Base-by-base conservation (phyloP, 148 eudicot genomes). In the Rhododendron ferrugineum region DNA sequence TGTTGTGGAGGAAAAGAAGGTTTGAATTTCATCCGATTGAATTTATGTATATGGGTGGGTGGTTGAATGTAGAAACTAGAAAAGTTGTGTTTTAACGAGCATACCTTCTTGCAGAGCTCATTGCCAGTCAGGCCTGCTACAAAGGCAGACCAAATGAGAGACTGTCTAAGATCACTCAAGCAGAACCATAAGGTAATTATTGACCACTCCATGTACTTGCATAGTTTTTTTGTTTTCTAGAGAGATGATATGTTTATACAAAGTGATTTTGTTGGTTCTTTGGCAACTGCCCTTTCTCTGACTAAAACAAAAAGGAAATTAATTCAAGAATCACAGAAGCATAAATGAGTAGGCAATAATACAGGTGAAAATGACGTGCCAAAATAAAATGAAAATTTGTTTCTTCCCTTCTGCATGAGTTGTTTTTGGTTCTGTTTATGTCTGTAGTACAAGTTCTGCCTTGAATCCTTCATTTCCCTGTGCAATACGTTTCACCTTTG, bases 141-240 rank as follows among this genome's bases (percentile, higher is more conserved):
- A 80, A 94, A 95, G 90, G 93, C 94, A 85, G 99, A 97, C 84
- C 94, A 89, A 84, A 97, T 97, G 99, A 95, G 99, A 87, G 99
- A 97, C 90, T 95, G 95, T 83, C 91, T 97, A 18, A 89, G 99
- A 83, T 92, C 94, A 28, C 95, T 97, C 0, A 97, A 97, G 88
- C 98, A 97, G 89, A 91, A 85, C 87, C 90, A 97, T 87, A 94
- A 90, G 95, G 99, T 97, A 87, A 90, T 42, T 13, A 82, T 23
- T 83, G 66, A 66, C 44, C 18, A 60, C 64, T 56, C 80, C 26
- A 81, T 82, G 46, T 11, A 79, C 40, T 11, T 13, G 14, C 32
- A 42, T 82, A 49, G 8, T 58, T n/a, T 47, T 18, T 18, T 54
- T 18, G 30, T 42, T 60, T 60, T 44, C 40, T 23, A n/a, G 6